A percentile compares a stretch with the other conserved stretches of the same genome.
phyloP scores from a whole-genome alignment of 345 rosid genomes.

The Rhodamnia argentea region DNA sequence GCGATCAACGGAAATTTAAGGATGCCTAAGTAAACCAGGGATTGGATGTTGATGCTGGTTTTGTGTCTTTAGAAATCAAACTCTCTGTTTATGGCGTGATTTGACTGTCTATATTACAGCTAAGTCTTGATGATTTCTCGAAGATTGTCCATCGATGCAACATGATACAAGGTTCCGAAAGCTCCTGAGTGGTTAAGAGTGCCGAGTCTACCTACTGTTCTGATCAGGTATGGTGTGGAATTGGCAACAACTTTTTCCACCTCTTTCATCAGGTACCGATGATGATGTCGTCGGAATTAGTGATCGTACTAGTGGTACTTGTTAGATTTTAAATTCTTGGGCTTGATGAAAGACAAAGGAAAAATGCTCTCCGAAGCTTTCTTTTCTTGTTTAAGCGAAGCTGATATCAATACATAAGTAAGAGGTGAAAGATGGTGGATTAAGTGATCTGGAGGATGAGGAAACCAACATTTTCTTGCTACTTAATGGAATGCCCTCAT shows the following conservation, averaged over 20 bases:
- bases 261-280: not conserved
- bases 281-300: not conserved
- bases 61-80: not conserved
- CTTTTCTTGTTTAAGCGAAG: not conserved
- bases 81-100: not conserved
- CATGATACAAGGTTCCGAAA: slow-evolving; percentile 30
- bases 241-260: not conserved
- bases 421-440: not conserved
- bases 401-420: not conserved
- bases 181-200: not conserved
- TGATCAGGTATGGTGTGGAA: not conserved
- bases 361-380: not conserved
- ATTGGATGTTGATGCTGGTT: not conserved
- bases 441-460: not conserved
- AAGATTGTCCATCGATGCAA: slow-evolving; percentile 52
- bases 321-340: not conserved
- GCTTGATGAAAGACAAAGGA: not conserved
- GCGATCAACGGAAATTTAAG: too few species aligned
- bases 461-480: not conserved
- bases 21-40: not conserved
- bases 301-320: not conserved
- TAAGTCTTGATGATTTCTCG: slow-evolving; percentile 54
- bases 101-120: slow-evolving; percentile 24
- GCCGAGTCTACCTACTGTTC: not conserved
- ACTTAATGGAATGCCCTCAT: not conserved